A percentile compares a stretch with the other conserved stretches of the same genome.
These are phyloP conservation scores for Mycena rebaudengoi DNA, from an alignment of 768 basidiomycete species.

Conservation along the genomic window DNA sequence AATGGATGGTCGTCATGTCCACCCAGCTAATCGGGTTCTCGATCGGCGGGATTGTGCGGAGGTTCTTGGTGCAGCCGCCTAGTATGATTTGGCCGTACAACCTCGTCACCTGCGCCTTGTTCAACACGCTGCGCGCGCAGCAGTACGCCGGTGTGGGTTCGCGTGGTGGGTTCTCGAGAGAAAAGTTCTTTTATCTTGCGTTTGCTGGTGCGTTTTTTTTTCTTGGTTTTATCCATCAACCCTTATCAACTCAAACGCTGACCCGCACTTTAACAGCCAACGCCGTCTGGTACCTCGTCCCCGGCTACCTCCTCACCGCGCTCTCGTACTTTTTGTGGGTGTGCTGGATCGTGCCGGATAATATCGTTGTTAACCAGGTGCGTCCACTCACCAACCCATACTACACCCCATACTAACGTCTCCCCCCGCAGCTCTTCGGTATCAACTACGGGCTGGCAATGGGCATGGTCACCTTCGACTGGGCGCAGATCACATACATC, in stretches of 20 bases:
- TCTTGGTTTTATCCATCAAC: too few relatives aligned
- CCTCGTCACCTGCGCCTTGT: constrained; percentile 75
- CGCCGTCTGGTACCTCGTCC: constrained; percentile 74
- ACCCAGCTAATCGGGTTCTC: constrained; percentile 86
- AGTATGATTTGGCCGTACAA: constrained; percentile 85
- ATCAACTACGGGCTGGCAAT: constrained; percentile 13
- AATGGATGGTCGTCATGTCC: constrained; percentile 82
- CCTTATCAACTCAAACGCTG: too few relatives aligned
- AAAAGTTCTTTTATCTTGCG: constrained; percentile 77
- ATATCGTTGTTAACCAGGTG: too few relatives aligned
- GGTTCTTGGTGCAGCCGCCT: constrained; percentile 79
- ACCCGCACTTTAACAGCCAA: background rate
- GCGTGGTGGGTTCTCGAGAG: constrained; percentile 73
- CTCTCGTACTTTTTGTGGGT: constrained; percentile 60
- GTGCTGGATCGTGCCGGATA: too few relatives aligned
- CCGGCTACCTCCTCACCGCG: constrained; percentile 63
- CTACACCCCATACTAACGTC: too few relatives aligned
- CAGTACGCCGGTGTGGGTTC: constrained; percentile 73
- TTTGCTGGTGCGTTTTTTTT: constrained; percentile 62
- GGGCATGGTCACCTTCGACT: too few relatives aligned
- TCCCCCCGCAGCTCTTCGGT: constrained; percentile 67
- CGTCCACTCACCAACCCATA: too few relatives aligned
- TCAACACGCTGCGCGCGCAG: constrained; percentile 85
- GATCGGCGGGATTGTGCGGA: constrained; percentile 72
- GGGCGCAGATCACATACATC: too few relatives aligned